These are phyloP conservation scores for Cocos nucifera DNA, from an alignment of 176 grass and related monocot species.

Conservation along the genomic window DNA sequence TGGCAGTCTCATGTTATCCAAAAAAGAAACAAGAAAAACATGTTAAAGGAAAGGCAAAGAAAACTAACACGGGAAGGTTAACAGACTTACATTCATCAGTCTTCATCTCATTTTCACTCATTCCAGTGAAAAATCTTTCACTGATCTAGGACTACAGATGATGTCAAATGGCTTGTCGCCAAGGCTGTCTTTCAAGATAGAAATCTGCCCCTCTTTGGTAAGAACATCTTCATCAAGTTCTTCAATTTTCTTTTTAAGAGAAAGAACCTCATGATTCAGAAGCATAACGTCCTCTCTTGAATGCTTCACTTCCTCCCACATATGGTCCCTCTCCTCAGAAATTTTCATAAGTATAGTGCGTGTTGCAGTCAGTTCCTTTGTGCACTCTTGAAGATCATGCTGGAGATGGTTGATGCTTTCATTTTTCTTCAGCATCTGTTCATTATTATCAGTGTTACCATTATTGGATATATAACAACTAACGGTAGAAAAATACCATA, in stretches of 20 bases:
- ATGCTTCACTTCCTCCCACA: slow-evolving; percentile 42
- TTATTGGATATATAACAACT: slow-evolving; percentile 1
- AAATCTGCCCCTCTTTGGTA: too few relatives aligned
- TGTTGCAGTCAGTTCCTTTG: slow-evolving; percentile 50
- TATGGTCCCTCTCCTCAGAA: slow-evolving; percentile 53
- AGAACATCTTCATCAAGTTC: too few relatives aligned
- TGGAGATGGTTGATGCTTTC: slow-evolving; percentile 51
- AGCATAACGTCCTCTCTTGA: too few relatives aligned
- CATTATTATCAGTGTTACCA: neutral
- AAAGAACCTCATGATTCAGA: too few relatives aligned
- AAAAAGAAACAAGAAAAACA: too few relatives aligned
- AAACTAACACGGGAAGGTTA: neutral
- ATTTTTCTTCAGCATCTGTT: slow-evolving; percentile 52
- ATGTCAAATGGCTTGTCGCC: neutral
- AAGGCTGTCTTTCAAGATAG: too few relatives aligned
- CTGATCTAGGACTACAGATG: slow-evolving; percentile 1
- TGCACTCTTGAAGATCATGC: slow-evolving; percentile 56
- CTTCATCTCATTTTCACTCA: neutral
- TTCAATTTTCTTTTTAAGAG: too few relatives aligned
- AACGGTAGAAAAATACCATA: slow-evolving; percentile 5
- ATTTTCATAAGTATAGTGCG: slow-evolving; percentile 58
- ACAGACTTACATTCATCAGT: neutral
- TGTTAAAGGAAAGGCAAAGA: too few relatives aligned
- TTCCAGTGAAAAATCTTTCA: slow-evolving; percentile 12
- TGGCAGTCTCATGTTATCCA: too few relatives aligned